Base-by-base conservation (phyloP, 805 yeast genomes). In the Saccharomyces paradoxus region DNA sequence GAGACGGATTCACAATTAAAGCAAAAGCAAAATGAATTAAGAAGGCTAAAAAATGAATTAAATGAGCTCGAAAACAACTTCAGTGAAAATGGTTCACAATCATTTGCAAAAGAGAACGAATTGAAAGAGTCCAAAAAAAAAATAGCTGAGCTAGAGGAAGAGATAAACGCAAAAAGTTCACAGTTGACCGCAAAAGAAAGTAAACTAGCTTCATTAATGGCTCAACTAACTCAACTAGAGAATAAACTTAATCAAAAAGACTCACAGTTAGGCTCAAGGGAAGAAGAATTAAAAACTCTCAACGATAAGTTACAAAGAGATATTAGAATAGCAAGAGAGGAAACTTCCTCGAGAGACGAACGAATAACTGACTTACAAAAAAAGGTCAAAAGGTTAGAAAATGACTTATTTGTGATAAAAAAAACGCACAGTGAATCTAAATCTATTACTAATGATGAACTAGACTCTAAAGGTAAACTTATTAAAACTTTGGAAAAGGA, bases 361-460 rank as follows among this genome's bases (percentile, higher is more conserved):
- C 44, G 12, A 4, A 17, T 37, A 17, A n/a, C 12, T 7, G 44
- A n/a, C 12, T 50, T 57, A 2, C 50, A 41, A 31, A 22, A 50
- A 9, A 52, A 49, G 13, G 83, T 81, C 52, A 77, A 75, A 58
- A 74, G 78, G 50, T 75, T 68, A 46, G 69, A 66, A 32, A 60
- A 62, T 21, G 79, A 74, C 52, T 52, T 67, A 28, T 64, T 65
- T 7, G 78, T 76, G 58, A 71, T 81, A 60, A 78, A 76, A 61
- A 81, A 80, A 56, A 46, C 50, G n/a, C 30, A 53, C 14, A 13
- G 37, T 27, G 52, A 53, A 21, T 22, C 46, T 10, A 51, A 37
- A 37, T 17, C 44, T 8, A 10, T 37, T 21, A 10, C 44, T 17
- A 17, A 17, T 46, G 4, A 4, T 24, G 41, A 41, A 32, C n/a